Evolutionary conservation across 495 filamentous ascomycete species (phyloP), one percentile per base, ranked within the genome.

Genomic region (Penicillium verhagenii): DNA sequence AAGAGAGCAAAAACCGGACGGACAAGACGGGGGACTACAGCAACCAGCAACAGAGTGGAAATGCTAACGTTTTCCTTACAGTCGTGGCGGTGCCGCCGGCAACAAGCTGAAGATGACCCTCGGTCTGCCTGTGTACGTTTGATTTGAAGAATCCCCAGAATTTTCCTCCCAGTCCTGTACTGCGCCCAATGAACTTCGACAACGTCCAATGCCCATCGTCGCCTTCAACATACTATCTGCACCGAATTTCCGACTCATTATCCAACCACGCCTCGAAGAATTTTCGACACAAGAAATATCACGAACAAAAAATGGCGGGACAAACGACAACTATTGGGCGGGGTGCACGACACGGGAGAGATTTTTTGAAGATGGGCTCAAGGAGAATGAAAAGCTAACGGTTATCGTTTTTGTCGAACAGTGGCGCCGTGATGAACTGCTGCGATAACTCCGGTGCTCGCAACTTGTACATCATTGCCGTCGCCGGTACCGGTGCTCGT

Each of bases 21-120:
- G 54, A 38, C 33, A 38, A 54, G 6, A 40, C 38, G 43, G 54
- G 21, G 38, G n/a, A 54, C 19, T 40, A 21, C 29, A 43, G 26
- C 44, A 35, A 39, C 3, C 8, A 50, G 23, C 40, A 29, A 51
- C 11, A 52, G 51, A 59, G 52, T 47, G 26, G 26, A 47, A 54
- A 42, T 24, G 57, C 70, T 78, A 67, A 76, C 60, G 26, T 57
- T 61, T 52, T 43, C 56, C 44, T 40, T 52, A 72, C 57, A 85
- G 82, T 74, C 79, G 92, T 70, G 90, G 90, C 83, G 89, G 88
- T 88, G 88, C 89, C 82, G 85, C 92, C 65, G 95, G 94, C 83
- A 96, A 96, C 89, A 98, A 98, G 89, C 87, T 98, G 61, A 98
- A 96, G 88, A 98, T 98, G 94, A 96, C 94, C 74, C 91, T 98